Percentiles rank a stretch among this genome's conserved stretches.
phyloP scores from a whole-genome alignment of 2,329 filamentous ascomycete species.

The Pyrenophora teres region DNA sequence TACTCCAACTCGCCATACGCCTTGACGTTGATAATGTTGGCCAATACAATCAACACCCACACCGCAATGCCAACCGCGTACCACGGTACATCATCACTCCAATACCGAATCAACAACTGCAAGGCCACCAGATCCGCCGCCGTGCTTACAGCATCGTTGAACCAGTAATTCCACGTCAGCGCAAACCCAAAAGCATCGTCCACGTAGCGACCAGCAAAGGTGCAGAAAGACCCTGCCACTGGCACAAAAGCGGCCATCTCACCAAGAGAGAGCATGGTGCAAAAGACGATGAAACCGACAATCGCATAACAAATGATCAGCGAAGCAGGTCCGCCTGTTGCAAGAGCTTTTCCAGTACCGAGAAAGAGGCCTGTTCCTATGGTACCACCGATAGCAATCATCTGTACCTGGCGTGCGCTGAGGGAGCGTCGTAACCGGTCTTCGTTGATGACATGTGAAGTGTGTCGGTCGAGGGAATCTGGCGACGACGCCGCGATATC shows the following conservation, averaged over 20 bases:
- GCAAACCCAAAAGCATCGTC: constrained; percentile 65
- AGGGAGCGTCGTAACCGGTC: constrained; percentile 33
- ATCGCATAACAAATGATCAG: constrained; percentile 47
- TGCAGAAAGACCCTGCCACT: constrained; percentile 40
- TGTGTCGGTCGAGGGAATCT: constrained; percentile 13
- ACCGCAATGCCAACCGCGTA: constrained; percentile 38
- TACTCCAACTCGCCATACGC: constrained; percentile 47
- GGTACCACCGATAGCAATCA: constrained; percentile 65
- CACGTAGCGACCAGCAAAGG: constrained; percentile 47
- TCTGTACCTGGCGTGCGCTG: constrained; percentile 59
- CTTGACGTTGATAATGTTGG: constrained; percentile 45
- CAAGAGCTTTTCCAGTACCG: constrained; percentile 59
- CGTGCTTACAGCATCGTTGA: constrained; percentile 39
- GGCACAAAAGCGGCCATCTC: constrained; percentile 48
- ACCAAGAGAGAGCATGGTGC: constrained; percentile 45
- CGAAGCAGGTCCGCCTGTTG: constrained; percentile 50
- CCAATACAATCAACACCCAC: constrained; percentile 40
- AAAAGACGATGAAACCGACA: constrained; percentile 38
- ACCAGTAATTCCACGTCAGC: constrained; percentile 41
- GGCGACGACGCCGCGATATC: constrained; percentile 16
- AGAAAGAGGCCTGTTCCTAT: constrained; percentile 67
- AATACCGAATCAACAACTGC: constrained; percentile 43
- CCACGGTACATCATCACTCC: constrained; percentile 43
- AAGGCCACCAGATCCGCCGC: constrained; percentile 45
- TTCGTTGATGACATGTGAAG: constrained; percentile 25